These are phyloP conservation scores for Mycena metata DNA, from an alignment of 768 basidiomycete species.

Conservation along the genomic window DNA sequence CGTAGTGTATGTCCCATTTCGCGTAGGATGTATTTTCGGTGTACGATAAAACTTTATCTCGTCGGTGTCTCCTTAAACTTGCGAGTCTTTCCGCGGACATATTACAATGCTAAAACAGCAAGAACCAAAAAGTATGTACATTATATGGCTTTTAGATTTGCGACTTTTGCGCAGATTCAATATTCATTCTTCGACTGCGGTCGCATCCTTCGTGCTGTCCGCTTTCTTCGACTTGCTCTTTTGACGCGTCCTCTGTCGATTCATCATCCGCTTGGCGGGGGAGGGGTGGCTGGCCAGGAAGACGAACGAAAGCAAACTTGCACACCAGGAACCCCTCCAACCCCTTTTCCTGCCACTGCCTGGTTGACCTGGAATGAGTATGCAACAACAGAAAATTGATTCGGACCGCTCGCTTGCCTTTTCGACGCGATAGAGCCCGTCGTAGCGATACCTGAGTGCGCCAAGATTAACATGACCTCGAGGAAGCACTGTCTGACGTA, in stretches of 20 bases:
- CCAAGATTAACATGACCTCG: neutral
- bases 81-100: no score
- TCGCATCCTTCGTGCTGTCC: slow-evolving; percentile 31
- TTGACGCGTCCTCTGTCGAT: slow-evolving; percentile 29
- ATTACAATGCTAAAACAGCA: no score
- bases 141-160: no score
- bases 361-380: slow-evolving; percentile 40
- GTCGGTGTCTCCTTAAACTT: no score
- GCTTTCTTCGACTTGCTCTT: slow-evolving; percentile 36
- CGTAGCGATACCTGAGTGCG: slow-evolving; percentile 82
- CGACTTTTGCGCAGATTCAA: no score
- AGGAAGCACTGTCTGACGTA: slow-evolving; percentile 44
- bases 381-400: neutral
- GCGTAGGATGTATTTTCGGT: no score
- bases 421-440: slow-evolving; percentile 87
- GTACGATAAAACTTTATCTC: no score
- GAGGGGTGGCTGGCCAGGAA: slow-evolving; percentile 68
- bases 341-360: slow-evolving; percentile 84
- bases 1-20: no score
- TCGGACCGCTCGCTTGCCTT: slow-evolving; percentile 61
- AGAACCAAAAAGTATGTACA: no score
- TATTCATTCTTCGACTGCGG: slow-evolving; percentile 5
- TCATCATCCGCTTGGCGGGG: slow-evolving; percentile 47
- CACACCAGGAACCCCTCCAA: slow-evolving; percentile 85
- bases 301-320: slow-evolving; percentile 84